Evolutionary conservation across 2,329 filamentous ascomycete species (phyloP), one percentile per base, ranked within the genome.

Genomic region (Pestalotiopsis sp.): DNA sequence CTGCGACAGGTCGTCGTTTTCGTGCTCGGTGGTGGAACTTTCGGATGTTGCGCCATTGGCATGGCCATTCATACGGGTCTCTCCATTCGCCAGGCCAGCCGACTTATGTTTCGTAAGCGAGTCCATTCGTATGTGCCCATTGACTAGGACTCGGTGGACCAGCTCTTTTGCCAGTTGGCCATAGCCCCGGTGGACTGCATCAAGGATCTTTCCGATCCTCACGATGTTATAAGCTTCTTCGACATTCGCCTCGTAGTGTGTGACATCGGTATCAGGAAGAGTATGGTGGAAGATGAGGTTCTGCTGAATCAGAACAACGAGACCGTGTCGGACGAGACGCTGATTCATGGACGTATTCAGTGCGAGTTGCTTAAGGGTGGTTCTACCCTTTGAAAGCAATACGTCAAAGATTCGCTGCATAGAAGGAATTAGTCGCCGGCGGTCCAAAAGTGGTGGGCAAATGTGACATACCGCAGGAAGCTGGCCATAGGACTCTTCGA

Each of bases 401-500:
- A 91, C 88, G 63, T 90, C 88, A 77, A 97, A 94, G 77, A 98
- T 94, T 81, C 93, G 92, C 95, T 98, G 77, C 20, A 68, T 61
- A 49, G 69, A 67, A 64, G 45, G 57, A 45, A n/a, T 49, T 20
- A 65, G 41, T 23, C 4, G 38, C n/a, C 14, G 14, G n/a, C 14
- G 6, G 14, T n/a, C 17, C 59, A 39, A 23, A 27, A 31, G 38
- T 27, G 62, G 20, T 27, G n/a, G 39, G 9, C 12, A 58, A 4
- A 14, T 57, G 39, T 23, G 66, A 84, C 92, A 77, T 92, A 98
- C 95, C 79, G 94, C 93, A 71, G 94, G 94, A 69, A 98, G 90
- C 83, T 97, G 93, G 78, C 96, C 96, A 80, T 96, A 95, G 69
- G 93, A 87, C 79, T 98, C 94, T 78, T 94, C 91, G 72, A 98